phyloP scores from a whole-genome alignment of 306 rosid genomes.

The Vachellia pachyceras region DNA sequence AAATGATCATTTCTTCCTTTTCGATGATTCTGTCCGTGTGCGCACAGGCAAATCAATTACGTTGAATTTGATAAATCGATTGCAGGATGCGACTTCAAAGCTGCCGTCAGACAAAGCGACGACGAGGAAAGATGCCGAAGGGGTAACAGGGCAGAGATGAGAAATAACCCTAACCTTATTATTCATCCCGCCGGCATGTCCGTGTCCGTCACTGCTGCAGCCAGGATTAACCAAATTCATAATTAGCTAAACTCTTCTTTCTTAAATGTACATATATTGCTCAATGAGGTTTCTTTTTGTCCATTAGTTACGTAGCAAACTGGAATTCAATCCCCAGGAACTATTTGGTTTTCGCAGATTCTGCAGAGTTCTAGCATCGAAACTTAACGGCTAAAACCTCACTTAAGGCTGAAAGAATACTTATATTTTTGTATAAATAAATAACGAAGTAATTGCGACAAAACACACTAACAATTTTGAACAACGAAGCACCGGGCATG shows the following conservation, averaged over 20 bases:
- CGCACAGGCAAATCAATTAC: neutral
- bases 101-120: slow-evolving; percentile 63
- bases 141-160: slow-evolving; percentile 77
- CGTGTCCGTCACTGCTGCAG: slow-evolving; percentile 72
- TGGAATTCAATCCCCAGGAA: neutral
- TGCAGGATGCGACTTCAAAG: slow-evolving; percentile 63
- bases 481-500: no score
- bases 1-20: neutral
- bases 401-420: neutral
- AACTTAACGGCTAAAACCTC: neutral
- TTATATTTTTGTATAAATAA: no score
- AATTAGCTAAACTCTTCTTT: neutral
- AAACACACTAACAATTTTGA: neutral
- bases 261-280: neutral
- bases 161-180: slow-evolving; percentile 61
- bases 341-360: neutral
- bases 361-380: neutral
- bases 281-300: neutral
- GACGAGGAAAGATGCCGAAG: slow-evolving; percentile 73
- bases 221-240: slow-evolving; percentile 63
- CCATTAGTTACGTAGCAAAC: neutral
- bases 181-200: slow-evolving; percentile 73
- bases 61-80: neutral
- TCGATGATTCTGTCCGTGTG: neutral
- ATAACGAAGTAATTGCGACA: neutral